Percentiles rank a stretch among this genome's conserved stretches.
These are phyloP conservation scores for Barnettozyma populi DNA, from an alignment of 805 yeast species.

Conservation along the genomic window DNA sequence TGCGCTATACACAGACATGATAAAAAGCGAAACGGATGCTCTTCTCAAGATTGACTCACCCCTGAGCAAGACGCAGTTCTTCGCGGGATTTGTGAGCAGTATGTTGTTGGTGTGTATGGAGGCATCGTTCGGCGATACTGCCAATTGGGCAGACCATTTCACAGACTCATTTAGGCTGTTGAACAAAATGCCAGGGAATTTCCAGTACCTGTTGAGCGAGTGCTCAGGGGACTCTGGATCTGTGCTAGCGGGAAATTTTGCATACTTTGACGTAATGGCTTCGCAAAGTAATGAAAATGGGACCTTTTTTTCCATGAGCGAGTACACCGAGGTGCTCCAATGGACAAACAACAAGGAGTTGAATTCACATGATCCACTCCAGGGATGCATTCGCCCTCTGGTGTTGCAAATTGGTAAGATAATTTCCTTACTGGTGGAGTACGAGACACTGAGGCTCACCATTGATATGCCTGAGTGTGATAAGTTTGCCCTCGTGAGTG, in stretches of 20 bases:
- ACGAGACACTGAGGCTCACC: constrained; percentile 10
- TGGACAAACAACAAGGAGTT: constrained; percentile 1
- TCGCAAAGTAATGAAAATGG: constrained; percentile 26
- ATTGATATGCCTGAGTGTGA: constrained; percentile 15
- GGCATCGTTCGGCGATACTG: constrained; percentile 22
- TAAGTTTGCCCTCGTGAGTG: constrained; percentile 13
- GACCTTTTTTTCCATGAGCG: constrained; percentile 21
- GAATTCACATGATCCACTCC: constrained; percentile 16
- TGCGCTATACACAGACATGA: constrained; percentile 4
- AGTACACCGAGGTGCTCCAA: constrained; percentile 15
- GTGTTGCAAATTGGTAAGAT: constrained; percentile 22
- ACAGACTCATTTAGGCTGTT: constrained; percentile 13
- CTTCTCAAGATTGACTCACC: constrained; percentile 17
- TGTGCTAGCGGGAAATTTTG: constrained; percentile 23
- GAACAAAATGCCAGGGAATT: constrained; percentile 19
- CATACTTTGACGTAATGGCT: constrained; percentile 21
- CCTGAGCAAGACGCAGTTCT: constrained; percentile 15
- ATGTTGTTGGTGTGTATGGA: constrained; percentile 21
- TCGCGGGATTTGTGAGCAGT: constrained; percentile 14
- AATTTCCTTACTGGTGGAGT: constrained; percentile 18
- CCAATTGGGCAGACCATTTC: constrained; percentile 19
- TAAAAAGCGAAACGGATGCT: constrained; percentile 16
- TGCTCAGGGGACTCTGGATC: constrained; percentile 13
- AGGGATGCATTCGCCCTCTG: constrained; percentile 24
- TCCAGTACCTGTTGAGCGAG: constrained; percentile 12